Conservation (phyloP, 2,329 filamentous ascomycete species). For the Bipolaris zeicola region DNA sequence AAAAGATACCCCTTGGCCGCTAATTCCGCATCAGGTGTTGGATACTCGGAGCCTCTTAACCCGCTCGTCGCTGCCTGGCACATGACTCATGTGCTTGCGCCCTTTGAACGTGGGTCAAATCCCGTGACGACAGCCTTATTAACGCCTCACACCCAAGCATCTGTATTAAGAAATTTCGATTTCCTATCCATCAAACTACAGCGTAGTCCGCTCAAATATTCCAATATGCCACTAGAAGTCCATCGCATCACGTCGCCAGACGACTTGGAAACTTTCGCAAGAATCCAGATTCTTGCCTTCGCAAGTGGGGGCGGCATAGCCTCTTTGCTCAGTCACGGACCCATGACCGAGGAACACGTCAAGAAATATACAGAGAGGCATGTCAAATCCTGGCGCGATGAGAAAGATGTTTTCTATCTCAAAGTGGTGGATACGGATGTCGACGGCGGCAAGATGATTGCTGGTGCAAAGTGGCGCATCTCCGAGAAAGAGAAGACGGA, state of each 20-base stretch:
- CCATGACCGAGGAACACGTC: conserved; percentile 24
- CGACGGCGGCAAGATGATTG: conserved; percentile 39
- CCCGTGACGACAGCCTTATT: not conserved
- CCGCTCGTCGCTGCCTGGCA: conserved; percentile 5
- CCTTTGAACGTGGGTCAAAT: not conserved
- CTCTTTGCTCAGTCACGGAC: conserved; percentile 25
- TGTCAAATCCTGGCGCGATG: conserved; percentile 31
- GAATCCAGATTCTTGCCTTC: conserved; percentile 40
- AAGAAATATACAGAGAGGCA: conserved; percentile 31
- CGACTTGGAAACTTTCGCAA: conserved; percentile 38
- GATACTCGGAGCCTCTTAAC: not conserved
- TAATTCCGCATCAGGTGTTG: conserved; percentile 3
- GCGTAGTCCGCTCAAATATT: not conserved
- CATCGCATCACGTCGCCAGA: conserved; percentile 27
- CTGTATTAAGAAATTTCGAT: not conserved
- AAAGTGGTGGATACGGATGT: conserved; percentile 45
- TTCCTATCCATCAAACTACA: not conserved
- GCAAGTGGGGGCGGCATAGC: conserved; percentile 34
- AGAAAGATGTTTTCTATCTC: conserved; percentile 36
- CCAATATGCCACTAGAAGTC: conserved; percentile 45
- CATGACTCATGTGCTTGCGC: conserved; percentile 10
- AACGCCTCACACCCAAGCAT: not conserved
- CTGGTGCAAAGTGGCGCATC: conserved; percentile 46
- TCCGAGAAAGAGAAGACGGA: conserved; percentile 40
- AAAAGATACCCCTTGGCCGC: no score